A percentile compares a stretch with the other conserved stretches of the same genome.
phyloP scores from a whole-genome alignment of 2,329 filamentous ascomycete genomes.

The Pseudogymnoascus destructans region DNA sequence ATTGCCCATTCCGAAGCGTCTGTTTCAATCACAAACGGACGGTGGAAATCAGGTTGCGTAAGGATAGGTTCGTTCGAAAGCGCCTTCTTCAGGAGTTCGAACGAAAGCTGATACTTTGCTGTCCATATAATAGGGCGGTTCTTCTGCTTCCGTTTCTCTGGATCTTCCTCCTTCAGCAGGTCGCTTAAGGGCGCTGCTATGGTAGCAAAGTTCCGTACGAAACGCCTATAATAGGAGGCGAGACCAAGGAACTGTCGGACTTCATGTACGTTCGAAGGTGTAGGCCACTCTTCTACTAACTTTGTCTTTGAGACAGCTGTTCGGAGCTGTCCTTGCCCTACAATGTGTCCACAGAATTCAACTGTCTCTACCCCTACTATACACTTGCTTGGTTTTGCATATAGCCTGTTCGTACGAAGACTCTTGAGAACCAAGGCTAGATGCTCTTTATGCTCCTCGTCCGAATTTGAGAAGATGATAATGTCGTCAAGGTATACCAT shows the following conservation, averaged over 20 bases:
- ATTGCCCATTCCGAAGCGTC: background rate
- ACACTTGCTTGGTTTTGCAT: constrained; percentile 12
- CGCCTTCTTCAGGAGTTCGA: background rate
- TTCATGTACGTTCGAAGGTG: constrained; percentile 15
- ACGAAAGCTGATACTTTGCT: background rate
- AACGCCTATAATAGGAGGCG: constrained; percentile 25
- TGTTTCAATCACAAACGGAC: background rate
- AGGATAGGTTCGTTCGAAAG: background rate
- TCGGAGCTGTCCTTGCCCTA: constrained; percentile 11
- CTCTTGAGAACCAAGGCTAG: constrained; percentile 9
- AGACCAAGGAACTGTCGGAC: constrained; percentile 24
- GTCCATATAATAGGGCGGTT: background rate
- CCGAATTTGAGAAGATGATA: constrained; percentile 21
- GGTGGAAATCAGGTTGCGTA: background rate
- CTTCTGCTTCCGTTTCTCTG: background rate
- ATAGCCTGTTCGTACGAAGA: constrained; percentile 1
- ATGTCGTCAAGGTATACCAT: constrained; percentile 25
- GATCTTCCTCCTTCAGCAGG: background rate
- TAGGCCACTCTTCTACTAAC: constrained; percentile 16
- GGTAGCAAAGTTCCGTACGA: constrained; percentile 22
- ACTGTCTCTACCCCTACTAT: constrained; percentile 15
- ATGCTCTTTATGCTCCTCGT: constrained; percentile 14
- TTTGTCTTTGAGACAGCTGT: constrained; percentile 15
- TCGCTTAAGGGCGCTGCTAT: background rate
- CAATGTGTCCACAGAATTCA: constrained; percentile 15